Conservation (phyloP, 495 filamentous ascomycete genomes). For the Podospora bellae-mahoneyi region DNA sequence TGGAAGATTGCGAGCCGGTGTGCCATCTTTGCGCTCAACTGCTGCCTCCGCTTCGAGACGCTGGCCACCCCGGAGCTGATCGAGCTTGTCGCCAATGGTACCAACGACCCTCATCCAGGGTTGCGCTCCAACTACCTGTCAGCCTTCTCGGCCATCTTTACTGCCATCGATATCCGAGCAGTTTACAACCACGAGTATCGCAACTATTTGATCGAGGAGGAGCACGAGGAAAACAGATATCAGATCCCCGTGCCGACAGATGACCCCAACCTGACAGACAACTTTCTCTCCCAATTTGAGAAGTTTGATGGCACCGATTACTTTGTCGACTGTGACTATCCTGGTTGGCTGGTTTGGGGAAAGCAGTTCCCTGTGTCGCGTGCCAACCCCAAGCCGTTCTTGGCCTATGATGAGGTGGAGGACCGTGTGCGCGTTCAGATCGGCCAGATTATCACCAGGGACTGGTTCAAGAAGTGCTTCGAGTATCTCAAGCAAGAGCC, state of each 20-base stretch:
- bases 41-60: slow-evolving; percentile 83
- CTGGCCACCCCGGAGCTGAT: slow-evolving; percentile 78
- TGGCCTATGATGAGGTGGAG: slow-evolving; percentile 83
- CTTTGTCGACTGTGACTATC: slow-evolving; percentile 86
- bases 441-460: slow-evolving; percentile 69
- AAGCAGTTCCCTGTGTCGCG: slow-evolving; percentile 76
- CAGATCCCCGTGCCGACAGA: slow-evolving; percentile 64
- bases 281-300: slow-evolving; percentile 74
- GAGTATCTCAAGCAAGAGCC: slow-evolving; percentile 95
- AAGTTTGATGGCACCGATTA: slow-evolving; percentile 72
- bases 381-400: slow-evolving; percentile 62
- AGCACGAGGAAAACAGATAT: slow-evolving; percentile 70
- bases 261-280: slow-evolving; percentile 72
- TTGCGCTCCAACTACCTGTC: slow-evolving; percentile 76
- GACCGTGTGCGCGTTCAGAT: slow-evolving; percentile 72
- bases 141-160: slow-evolving; percentile 76
- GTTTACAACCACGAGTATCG: slow-evolving; percentile 80
- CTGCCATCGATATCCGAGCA: slow-evolving; percentile 77
- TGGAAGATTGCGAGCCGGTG: slow-evolving; percentile 94
- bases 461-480: slow-evolving; percentile 88
- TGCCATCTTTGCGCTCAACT: slow-evolving; percentile 80
- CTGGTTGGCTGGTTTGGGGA: slow-evolving; percentile 96
- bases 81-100: slow-evolving; percentile 76
- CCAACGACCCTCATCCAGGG: slow-evolving; percentile 86
- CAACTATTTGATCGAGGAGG: slow-evolving; percentile 75